phyloP scores from a whole-genome alignment of 2,329 filamentous ascomycete genomes.

The Penicillium sp. region DNA sequence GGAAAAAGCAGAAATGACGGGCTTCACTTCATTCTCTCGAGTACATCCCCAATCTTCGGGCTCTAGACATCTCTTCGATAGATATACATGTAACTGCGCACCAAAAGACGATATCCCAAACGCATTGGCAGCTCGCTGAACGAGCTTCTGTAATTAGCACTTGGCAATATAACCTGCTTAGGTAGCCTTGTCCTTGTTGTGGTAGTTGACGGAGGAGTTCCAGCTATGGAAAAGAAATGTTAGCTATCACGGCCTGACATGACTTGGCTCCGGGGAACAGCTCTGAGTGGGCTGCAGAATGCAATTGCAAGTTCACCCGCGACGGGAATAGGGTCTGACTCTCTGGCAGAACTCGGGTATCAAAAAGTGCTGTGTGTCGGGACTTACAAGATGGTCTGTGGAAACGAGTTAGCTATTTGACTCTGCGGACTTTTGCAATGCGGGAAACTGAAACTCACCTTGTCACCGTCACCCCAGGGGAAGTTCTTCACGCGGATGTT shows the following conservation, averaged over 20 bases:
- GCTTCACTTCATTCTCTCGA: slow-evolving; percentile 23
- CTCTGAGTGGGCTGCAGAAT: not conserved
- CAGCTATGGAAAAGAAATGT: slow-evolving; percentile 55
- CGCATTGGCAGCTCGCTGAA: slow-evolving; percentile 1
- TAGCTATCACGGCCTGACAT: not conserved
- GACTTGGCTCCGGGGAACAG: not conserved
- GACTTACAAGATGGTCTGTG: slow-evolving; percentile 62
- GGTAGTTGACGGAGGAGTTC: slow-evolving; percentile 94
- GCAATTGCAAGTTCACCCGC: not conserved
- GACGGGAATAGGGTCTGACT: not conserved
- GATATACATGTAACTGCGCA: slow-evolving; percentile 30
- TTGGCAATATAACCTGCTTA: slow-evolving; percentile 23
- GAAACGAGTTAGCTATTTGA: slow-evolving; percentile 7
- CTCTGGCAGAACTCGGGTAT: not conserved
- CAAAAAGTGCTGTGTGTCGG: not conserved
- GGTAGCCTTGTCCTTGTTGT: slow-evolving; percentile 75
- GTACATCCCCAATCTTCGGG: slow-evolving; percentile 8
- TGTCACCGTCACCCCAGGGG: slow-evolving; percentile 92
- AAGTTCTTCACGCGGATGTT: slow-evolving; percentile 97
- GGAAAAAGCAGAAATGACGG: slow-evolving; percentile 14
- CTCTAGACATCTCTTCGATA: slow-evolving; percentile 17
- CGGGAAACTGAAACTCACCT: slow-evolving; percentile 53
- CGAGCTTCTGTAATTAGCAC: slow-evolving; percentile 3
- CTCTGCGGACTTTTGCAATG: not conserved
- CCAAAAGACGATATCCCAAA: slow-evolving; percentile 9